Conservation (phyloP, 140 eudicot species). For the Erigeron philadelphicus region DNA sequence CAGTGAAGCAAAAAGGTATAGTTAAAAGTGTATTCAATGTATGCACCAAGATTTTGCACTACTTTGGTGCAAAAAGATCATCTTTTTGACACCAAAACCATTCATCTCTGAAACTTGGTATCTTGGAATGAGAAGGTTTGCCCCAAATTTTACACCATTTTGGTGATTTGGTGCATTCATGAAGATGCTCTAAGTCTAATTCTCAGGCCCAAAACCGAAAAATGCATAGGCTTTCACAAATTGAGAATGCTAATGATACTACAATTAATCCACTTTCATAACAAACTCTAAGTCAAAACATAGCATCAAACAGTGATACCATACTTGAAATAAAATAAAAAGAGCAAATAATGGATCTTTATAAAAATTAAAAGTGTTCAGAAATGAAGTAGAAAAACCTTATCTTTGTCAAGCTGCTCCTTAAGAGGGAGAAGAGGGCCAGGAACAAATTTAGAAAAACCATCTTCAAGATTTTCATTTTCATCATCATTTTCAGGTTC, state of each 20-base stretch:
- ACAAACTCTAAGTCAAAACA: no score
- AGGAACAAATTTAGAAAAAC: conserved; percentile 55
- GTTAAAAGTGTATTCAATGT: background rate
- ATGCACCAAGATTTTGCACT: no score
- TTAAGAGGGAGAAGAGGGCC: conserved; percentile 77
- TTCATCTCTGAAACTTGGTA: no score
- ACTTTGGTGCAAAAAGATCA: no score
- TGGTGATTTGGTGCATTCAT: no score
- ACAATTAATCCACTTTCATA: no score
- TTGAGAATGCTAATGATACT: background rate
- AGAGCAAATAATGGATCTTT: conserved; percentile 10
- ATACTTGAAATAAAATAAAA: background rate
- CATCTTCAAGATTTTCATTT: conserved; percentile 27
- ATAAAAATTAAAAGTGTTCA: background rate
- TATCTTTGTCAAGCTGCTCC: conserved; percentile 83
- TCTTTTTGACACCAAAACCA: no score
- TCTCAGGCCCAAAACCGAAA: conserved; percentile 7
- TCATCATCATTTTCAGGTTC: conserved; percentile 31
- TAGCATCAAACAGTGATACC: no score
- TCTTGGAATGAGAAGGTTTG: no score
- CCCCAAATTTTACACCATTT: no score
- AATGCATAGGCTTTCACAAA: conserved; percentile 1
- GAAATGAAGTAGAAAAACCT: conserved; percentile 34
- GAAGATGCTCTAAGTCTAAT: background rate
- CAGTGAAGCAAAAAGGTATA: conserved; percentile 14